Base-by-base conservation (phyloP, 768 basidiomycete species). In the Boletus bicolor region DNA sequence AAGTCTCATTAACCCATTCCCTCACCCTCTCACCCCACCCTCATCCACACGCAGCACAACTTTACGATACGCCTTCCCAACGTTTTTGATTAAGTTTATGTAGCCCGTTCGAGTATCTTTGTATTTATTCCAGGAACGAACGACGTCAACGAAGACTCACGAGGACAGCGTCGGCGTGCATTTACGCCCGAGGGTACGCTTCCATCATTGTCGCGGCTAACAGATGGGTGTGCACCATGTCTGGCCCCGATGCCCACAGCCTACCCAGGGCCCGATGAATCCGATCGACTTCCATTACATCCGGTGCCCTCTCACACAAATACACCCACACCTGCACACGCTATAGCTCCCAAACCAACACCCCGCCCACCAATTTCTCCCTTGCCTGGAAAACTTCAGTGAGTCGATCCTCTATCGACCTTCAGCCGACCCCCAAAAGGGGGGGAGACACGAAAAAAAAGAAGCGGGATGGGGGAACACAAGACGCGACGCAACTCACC, bases 401-500 rank as follows among this genome's bases (percentile, higher is more conserved):
- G 15, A 46, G 45, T 36, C 17, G 19, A 19, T 10, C n/a, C n/a
- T 15, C 32, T 32, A 19, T 12, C 26, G 5, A 6, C 14, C 15
- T 15, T 11, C 17, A 28, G 17, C 17, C 32, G 2, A 8, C 42
- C 15, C 3, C 28, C 7, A n/a, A 17, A 10, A 2, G 15, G 21
- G 15, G 17, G 32, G 32, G 28, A 28, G 28, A 28, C 28, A 28
- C 28, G 4, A 0, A 28, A 28, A 28, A 6, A 24, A 43, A n/a
- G 15, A 21, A 19, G 8, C 28, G 46, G 4, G 5, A 5, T 11
- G 12, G 11, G 12, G 28, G 11, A 30, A 42, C 30, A 30, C 15
- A 10, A 30, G 44, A 17, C 15, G 7, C 10, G 10, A 44, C 14
- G 6, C 10, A n/a, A 49, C 53, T 41, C 51, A 83, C 88, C 77